These are phyloP conservation scores for Pleurotus platypus DNA, from an alignment of 768 basidiomycete species.

Conservation along the genomic window DNA sequence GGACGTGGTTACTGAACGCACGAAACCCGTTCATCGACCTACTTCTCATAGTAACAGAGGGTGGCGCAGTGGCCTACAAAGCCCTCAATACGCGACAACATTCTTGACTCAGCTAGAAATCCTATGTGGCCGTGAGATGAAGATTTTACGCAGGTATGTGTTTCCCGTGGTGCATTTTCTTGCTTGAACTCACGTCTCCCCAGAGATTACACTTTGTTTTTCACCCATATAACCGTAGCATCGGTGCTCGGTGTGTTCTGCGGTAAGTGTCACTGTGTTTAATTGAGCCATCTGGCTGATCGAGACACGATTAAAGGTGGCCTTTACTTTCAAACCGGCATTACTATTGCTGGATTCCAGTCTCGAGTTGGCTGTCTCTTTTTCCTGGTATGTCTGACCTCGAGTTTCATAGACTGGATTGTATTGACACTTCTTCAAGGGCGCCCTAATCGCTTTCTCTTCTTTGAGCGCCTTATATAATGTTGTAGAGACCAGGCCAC, in stretches of 20 bases:
- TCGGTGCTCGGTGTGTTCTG: slow-evolving; percentile 82
- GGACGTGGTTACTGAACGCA: slow-evolving; percentile 9
- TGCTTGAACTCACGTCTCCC: background rate
- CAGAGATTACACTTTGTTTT: slow-evolving; percentile 79
- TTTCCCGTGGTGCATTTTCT: background rate
- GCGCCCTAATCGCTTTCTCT: slow-evolving; percentile 84
- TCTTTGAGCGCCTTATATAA: slow-evolving; percentile 89
- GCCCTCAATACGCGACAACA: slow-evolving; percentile 57
- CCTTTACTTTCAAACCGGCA: slow-evolving; percentile 76
- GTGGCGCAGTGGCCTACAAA: slow-evolving; percentile 3
- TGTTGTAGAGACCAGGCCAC: slow-evolving; percentile 74
- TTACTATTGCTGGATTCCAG: slow-evolving; percentile 90
- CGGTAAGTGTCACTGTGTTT: slow-evolving; percentile 38
- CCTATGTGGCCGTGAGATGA: slow-evolving; percentile 83
- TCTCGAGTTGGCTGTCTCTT: slow-evolving; percentile 91
- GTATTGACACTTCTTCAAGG: slow-evolving; percentile 44
- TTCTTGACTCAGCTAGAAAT: slow-evolving; percentile 89
- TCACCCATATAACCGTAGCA: slow-evolving; percentile 73
- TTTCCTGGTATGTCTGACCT: slow-evolving; percentile 64
- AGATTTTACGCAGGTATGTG: slow-evolving; percentile 62
- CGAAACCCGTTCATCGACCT: background rate
- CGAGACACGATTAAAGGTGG: slow-evolving; percentile 49
- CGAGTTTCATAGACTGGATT: background rate
- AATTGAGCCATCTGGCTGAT: background rate
- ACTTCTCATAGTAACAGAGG: background rate